Conservation (phyloP, 139 green algal species). For the Raphidocelis subcapitata region DNA sequence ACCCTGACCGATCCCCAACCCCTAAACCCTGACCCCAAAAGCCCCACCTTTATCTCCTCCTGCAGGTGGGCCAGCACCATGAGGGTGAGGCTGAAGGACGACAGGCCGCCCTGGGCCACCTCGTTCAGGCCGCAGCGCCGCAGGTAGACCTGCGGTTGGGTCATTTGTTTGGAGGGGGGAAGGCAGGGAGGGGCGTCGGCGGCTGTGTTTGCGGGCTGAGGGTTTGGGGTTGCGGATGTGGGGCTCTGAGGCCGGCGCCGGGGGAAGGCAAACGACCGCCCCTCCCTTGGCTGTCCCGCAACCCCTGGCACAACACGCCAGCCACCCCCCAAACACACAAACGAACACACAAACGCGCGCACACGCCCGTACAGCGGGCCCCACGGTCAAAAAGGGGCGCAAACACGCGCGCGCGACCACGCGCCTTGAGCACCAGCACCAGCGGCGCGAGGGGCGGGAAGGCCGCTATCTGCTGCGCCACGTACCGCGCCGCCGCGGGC, state of each 20-base stretch:
- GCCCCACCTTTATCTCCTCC: constrained; percentile 50
- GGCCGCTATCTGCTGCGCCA: constrained; percentile 38
- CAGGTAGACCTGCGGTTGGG: constrained; percentile 9
- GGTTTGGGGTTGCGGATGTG: too few species aligned
- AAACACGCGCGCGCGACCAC: not conserved
- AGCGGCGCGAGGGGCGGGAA: constrained; percentile 15
- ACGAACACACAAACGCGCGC: not conserved
- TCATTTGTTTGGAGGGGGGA: too few species aligned
- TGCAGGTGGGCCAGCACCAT: constrained; percentile 69
- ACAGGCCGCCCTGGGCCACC: constrained; percentile 54
- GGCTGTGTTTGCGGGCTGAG: too few species aligned
- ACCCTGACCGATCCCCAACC: too few species aligned
- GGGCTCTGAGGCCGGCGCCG: too few species aligned
- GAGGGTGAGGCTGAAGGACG: constrained; percentile 56
- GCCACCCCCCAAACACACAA: too few species aligned
- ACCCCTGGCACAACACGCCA: too few species aligned
- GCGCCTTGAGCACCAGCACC: constrained; percentile 21
- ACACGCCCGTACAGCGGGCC: constrained; percentile 8
- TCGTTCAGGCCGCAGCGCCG: constrained; percentile 45
- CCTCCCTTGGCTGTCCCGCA: too few species aligned
- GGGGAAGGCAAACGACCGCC: too few species aligned
- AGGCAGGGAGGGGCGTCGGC: too few species aligned
- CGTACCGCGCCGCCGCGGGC: constrained; percentile 45
- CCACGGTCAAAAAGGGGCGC: too few species aligned
- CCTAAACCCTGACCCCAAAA: too few species aligned